Conservation (phyloP, 1,139 yeast species). For the Geotrichum carabidarum region DNA sequence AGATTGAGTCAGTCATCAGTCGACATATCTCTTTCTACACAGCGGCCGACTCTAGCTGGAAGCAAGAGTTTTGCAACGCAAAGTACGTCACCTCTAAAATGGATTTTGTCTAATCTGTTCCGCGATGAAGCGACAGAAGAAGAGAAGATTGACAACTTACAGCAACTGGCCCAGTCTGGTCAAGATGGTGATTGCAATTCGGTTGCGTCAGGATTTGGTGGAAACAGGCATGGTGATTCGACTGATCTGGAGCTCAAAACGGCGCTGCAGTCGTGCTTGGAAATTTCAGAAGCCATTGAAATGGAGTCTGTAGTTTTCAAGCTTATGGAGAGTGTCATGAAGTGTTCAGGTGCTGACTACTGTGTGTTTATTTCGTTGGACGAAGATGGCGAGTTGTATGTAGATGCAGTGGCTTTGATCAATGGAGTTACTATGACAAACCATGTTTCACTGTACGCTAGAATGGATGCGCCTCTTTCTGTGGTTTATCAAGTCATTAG, state of each 20-base stretch:
- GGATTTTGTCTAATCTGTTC: conserved; percentile 32
- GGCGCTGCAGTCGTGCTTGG: conserved; percentile 44
- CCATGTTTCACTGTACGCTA: conserved; percentile 43
- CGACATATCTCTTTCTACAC: conserved; percentile 3
- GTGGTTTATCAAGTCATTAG: conserved; percentile 43
- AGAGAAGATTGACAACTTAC: conserved; percentile 8
- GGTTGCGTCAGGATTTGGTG: conserved; percentile 3
- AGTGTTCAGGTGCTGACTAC: conserved; percentile 45
- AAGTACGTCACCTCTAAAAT: conserved; percentile 29
- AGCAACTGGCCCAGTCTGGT: conserved; percentile 8
- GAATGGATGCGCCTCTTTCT: conserved; percentile 47
- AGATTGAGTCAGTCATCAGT: conserved; percentile 20
- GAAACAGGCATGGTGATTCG: conserved; percentile 9
- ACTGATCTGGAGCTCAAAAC: conserved; percentile 25
- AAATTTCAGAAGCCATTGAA: conserved; percentile 47
- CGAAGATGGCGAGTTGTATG: conserved; percentile 37
- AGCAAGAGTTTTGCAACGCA: conserved; percentile 9
- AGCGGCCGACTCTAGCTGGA: conserved; percentile 1
- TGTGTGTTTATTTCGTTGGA: conserved; percentile 44
- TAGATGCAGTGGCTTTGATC: conserved; percentile 45
- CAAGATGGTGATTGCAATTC: conserved; percentile 4
- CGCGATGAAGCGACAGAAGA: conserved; percentile 24
- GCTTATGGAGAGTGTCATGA: conserved; percentile 43
- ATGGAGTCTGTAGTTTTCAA: conserved; percentile 41
- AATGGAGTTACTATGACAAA: conserved; percentile 38